Conservation (phyloP, 2,329 filamentous ascomycete species). For the Alternaria atra region DNA sequence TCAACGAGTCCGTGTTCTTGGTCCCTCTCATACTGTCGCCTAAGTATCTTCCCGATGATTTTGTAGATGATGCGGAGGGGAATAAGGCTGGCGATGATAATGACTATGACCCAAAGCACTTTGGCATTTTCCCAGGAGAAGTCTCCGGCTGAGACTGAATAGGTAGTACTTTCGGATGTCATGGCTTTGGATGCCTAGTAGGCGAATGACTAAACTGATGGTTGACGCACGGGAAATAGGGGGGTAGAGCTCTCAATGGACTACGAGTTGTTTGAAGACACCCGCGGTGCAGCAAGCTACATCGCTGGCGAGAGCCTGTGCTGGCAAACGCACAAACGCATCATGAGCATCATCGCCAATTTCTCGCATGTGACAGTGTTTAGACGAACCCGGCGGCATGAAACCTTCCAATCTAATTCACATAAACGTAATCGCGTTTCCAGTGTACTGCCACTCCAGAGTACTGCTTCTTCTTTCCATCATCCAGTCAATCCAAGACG, state of each 20-base stretch:
- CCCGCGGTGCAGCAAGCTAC: not conserved
- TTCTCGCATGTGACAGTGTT: not conserved
- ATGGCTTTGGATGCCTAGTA: not conserved
- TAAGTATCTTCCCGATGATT: not conserved
- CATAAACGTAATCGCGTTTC: not conserved
- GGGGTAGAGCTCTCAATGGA: not conserved
- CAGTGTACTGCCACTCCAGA: too few species aligned
- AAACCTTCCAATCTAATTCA: not conserved
- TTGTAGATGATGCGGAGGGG: not conserved
- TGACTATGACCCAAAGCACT: slow-evolving; percentile 5
- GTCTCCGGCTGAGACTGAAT: not conserved
- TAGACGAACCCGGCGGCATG: not conserved
- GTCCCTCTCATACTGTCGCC: not conserved
- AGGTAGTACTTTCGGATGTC: not conserved
- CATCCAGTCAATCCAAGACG: not conserved
- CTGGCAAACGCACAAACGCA: slow-evolving; percentile 1
- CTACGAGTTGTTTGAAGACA: not conserved
- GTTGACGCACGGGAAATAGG: not conserved
- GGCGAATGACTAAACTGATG: not conserved
- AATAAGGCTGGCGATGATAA: not conserved
- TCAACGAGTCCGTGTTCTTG: not conserved
- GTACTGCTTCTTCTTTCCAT: not conserved
- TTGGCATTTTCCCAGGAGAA: slow-evolving; percentile 6
- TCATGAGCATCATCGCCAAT: not conserved
- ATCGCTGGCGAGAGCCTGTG: not conserved